These are phyloP conservation scores for Pulveroboletus sp. DNA, from an alignment of 768 basidiomycete species.

Conservation along the genomic window DNA sequence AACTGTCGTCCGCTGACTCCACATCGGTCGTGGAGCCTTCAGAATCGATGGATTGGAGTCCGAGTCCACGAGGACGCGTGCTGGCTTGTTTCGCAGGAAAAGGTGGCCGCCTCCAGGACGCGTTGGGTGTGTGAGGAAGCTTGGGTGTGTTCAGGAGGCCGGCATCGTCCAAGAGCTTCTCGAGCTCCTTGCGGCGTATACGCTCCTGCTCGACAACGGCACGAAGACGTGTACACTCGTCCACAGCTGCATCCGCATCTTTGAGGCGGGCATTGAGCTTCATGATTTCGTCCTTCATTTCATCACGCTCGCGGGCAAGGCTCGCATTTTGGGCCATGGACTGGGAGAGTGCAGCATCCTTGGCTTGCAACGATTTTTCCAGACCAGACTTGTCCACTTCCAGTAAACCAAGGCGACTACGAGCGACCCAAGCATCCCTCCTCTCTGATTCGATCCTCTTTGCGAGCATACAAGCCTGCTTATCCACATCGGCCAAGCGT, in stretches of 20 bases:
- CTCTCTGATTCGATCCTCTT: slow-evolving; percentile 74
- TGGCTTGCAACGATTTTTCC: slow-evolving; percentile 43
- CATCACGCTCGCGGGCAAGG: slow-evolving; percentile 28
- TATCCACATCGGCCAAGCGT: slow-evolving; percentile 74
- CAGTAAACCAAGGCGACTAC: slow-evolving; percentile 61
- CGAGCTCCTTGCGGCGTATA: slow-evolving; percentile 43
- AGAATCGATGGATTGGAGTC: slow-evolving; percentile 60
- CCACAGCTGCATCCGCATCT: slow-evolving; percentile 23
- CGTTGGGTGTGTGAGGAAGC: slow-evolving; percentile 15
- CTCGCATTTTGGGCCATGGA: slow-evolving; percentile 24
- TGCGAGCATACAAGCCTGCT: slow-evolving; percentile 58
- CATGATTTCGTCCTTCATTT: slow-evolving; percentile 27
- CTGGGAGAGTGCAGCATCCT: slow-evolving; percentile 28
- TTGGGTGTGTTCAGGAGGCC: slow-evolving; percentile 46
- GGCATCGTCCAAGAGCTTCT: slow-evolving; percentile 47
- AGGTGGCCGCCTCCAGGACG: slow-evolving; percentile 11
- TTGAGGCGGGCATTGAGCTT: slow-evolving; percentile 30
- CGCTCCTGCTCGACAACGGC: slow-evolving; percentile 39
- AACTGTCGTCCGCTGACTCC: slow-evolving; percentile 49
- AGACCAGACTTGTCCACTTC: slow-evolving; percentile 64
- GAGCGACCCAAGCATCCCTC: slow-evolving; percentile 79
- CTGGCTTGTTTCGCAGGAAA: slow-evolving; percentile 23
- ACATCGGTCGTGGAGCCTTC: slow-evolving; percentile 64
- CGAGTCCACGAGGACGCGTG: slow-evolving; percentile 43
- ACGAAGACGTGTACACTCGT: slow-evolving; percentile 27